Evolutionary conservation across 352 stramenopile genomes (phyloP).

Genomic region (Phytophthora agathidicida): DNA sequence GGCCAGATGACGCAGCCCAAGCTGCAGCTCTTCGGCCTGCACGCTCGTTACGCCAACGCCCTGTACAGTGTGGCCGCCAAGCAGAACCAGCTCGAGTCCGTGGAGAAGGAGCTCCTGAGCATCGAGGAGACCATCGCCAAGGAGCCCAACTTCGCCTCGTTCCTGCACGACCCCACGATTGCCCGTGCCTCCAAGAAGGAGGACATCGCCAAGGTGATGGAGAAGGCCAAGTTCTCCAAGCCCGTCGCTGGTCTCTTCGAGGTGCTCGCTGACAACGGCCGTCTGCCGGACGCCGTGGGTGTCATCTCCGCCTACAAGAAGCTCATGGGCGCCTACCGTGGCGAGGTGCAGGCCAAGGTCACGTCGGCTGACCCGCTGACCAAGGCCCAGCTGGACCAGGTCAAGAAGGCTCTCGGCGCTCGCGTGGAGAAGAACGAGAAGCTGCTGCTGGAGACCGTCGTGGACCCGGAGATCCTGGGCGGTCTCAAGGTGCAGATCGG

Average conservation of each 20-base stretch:
- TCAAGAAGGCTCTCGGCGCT: slow-evolving; percentile 93
- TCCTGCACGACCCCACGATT: slow-evolving; percentile 98
- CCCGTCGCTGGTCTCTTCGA: slow-evolving; percentile 96
- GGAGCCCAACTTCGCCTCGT: slow-evolving; percentile 91
- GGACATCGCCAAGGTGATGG: slow-evolving; percentile 91
- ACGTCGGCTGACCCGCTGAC: slow-evolving; percentile 94
- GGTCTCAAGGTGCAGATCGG: slow-evolving; percentile 97
- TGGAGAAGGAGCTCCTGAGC: slow-evolving; percentile 91
- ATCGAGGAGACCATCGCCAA: slow-evolving; percentile 84
- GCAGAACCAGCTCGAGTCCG: slow-evolving; percentile 77
- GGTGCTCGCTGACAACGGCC: slow-evolving; percentile 96
- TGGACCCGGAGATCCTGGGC: slow-evolving; percentile 95
- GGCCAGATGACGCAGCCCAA: slow-evolving; percentile 86
- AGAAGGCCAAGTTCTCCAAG: slow-evolving; percentile 92
- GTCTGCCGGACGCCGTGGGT: slow-evolving; percentile 88
- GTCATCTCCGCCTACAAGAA: slow-evolving; percentile 92
- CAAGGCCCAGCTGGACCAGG: slow-evolving; percentile 92
- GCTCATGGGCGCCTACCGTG: slow-evolving; percentile 96
- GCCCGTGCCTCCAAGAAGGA: slow-evolving; percentile 94
- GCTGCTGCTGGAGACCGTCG: slow-evolving; percentile 91
- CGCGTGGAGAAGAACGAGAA: slow-evolving; percentile 91
- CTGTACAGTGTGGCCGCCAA: slow-evolving; percentile 96
- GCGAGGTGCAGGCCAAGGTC: slow-evolving; percentile 96
- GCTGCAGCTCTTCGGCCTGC: slow-evolving; percentile 96
- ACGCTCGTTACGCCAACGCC: slow-evolving; percentile 97